A percentile compares a stretch with the other conserved stretches of the same genome.
phyloP scores from a whole-genome alignment of 2,329 filamentous ascomycete genomes.

The Scedosporium boydii region DNA sequence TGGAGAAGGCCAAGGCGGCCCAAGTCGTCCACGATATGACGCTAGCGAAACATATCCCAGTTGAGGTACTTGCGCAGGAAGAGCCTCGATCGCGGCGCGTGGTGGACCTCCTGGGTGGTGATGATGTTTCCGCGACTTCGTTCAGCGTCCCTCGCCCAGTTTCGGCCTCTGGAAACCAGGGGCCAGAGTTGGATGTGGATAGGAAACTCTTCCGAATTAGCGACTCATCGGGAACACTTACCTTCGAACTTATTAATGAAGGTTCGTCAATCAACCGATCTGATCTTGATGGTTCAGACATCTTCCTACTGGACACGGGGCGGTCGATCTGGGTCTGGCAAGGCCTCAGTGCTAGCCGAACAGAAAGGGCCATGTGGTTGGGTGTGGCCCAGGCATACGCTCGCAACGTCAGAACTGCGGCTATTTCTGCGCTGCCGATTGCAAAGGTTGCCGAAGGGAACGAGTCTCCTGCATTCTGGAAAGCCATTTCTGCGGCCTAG shows the following conservation, averaged over 20 bases:
- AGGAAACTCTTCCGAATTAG: conserved; percentile 52
- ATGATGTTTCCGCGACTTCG: conserved; percentile 17
- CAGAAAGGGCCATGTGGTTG: conserved; percentile 52
- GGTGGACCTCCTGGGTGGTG: conserved; percentile 44
- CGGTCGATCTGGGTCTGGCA: conserved; percentile 58
- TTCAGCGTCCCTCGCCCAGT: conserved; percentile 1
- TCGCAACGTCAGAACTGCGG: conserved; percentile 16
- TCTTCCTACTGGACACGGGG: conserved; percentile 54
- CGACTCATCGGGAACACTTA: conserved; percentile 47
- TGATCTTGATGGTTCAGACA: conserved; percentile 49
- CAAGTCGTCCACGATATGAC: conserved; percentile 59
- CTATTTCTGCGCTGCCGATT: conserved; percentile 25
- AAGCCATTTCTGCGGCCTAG: conserved; percentile 25
- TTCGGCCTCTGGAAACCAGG: not conserved
- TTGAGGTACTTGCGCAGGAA: conserved; percentile 54
- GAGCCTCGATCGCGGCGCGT: conserved; percentile 47
- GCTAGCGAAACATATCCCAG: conserved; percentile 52
- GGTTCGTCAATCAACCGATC: conserved; percentile 30
- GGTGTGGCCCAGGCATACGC: conserved; percentile 48
- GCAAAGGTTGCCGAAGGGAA: conserved; percentile 48
- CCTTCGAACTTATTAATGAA: conserved; percentile 50
- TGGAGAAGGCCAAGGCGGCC: conserved; percentile 60
- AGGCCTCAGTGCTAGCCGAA: conserved; percentile 45
- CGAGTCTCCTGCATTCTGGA: conserved; percentile 44
- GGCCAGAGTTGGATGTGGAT: conserved; percentile 12